A percentile compares a stretch with the other conserved stretches of the same genome.
Conservation (phyloP, 176 grass and related monocot genomes). For the Zoysia pacifica region DNA sequence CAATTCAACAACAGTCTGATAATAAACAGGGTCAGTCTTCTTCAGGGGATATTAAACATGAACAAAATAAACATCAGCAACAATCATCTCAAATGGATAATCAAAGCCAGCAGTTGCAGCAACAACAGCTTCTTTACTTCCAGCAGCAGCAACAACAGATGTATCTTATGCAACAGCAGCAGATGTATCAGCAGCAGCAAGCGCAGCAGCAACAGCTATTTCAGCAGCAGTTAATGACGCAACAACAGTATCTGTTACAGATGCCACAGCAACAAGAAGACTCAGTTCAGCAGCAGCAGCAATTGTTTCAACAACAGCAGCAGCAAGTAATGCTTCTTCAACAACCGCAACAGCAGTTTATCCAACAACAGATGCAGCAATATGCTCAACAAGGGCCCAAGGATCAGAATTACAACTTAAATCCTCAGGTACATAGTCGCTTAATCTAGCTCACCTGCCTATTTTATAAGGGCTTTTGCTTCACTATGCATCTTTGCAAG, state of each 20-base stretch:
- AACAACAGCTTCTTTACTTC: constrained; percentile 73
- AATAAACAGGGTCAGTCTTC: constrained; percentile 31
- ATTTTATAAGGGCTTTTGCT: background rate
- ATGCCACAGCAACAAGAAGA: constrained; percentile 33
- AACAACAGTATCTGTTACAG: constrained; percentile 43
- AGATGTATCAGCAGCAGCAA: constrained; percentile 52
- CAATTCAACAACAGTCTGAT: constrained; percentile 53
- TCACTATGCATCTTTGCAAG: background rate
- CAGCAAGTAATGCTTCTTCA: constrained; percentile 58
- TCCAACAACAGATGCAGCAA: constrained; percentile 59
- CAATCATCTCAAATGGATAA: constrained; percentile 48
- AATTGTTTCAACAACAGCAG: constrained; percentile 58
- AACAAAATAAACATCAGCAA: constrained; percentile 42
- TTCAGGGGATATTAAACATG: constrained; percentile 42
- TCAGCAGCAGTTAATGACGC: constrained; percentile 54
- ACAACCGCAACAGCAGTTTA: constrained; percentile 53
- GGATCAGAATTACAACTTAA: constrained; percentile 33
- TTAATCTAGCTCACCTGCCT: constrained; percentile 17
- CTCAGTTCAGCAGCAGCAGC: constrained; percentile 49
- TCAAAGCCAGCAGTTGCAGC: constrained; percentile 54
- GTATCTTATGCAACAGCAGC: constrained; percentile 69
- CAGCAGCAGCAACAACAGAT: constrained; percentile 49
- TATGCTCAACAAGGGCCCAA: constrained; percentile 49
- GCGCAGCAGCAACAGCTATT: constrained; percentile 48
- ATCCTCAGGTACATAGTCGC: constrained; percentile 46